Evolutionary conservation across 2,329 filamentous ascomycete species (phyloP), one percentile per base, ranked within the genome.

Genomic region (Ploettnerulaceae sp.): DNA sequence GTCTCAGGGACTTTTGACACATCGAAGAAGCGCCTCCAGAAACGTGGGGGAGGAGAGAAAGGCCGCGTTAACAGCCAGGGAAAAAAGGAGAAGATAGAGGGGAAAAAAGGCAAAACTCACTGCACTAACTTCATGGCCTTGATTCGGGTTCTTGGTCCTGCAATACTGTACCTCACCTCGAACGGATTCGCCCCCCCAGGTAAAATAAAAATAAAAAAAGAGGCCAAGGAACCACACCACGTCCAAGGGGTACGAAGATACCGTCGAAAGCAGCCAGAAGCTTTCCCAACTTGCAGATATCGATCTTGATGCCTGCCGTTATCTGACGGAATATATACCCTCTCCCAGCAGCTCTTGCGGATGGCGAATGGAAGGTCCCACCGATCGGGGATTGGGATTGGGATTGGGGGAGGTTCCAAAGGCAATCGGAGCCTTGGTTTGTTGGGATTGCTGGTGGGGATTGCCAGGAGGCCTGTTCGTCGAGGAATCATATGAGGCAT

Each of bases 301-400:
- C 14, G 36, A 40, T 44, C 38, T 44, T 48, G 41, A 38, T 21
- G 36, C 36, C 22, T 31, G 37, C 11, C 37, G 24, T 12, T 31
- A 28, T 14, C 14, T 21, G 47, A 25, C 36, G 42, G 32, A 46
- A 42, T 50, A 50, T 50, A 50, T n/a, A 32, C 33, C 41, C 39
- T 11, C 36, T 46, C 47, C 47, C 47, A 28, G 42, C 32, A 47
- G 24, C 28, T 31, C 29, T 47, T 8, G 6, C 31, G 18, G 36
- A 39, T 29, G 25, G 37, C 37, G 37, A 40, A 40, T 40, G 25
- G 37, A 40, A 12, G 25, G 37, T 29, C 31, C 37, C 37, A 31
- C 37, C 37, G 44, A 37, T 40, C 29, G 43, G 26, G 28, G 34
- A 33, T 7, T 14, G n/a, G n/a, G n/a, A n/a, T n/a, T n/a, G n/a